A percentile compares a stretch with the other conserved stretches of the same genome.
Evolutionary conservation across 176 grass and related monocot species (phyloP).

Genomic region (Sorghum bicolor): Sorghum_bicolor_NCBIv3 NC_012875.2:39417501-39418000

Average conservation of each 20-base stretch:
- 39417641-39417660: neutral
- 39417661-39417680: constrained; percentile 11
- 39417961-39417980: constrained; percentile 48
- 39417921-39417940: constrained; percentile 6
- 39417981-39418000: constrained; percentile 24
- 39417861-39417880: constrained; percentile 79
- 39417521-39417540: neutral
- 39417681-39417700: constrained; percentile 25
- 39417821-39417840: constrained; percentile 64
- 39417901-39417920: constrained; percentile 50
- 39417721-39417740: neutral
- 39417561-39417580: neutral
- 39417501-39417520: neutral
- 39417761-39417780: neutral
- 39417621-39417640: neutral
- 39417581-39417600: constrained; percentile 8
- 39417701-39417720: constrained; percentile 17
- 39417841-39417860: constrained; percentile 49
- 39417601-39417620: constrained; percentile 31
- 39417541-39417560: constrained; percentile 1
- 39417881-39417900: constrained; percentile 67
- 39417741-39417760: neutral
- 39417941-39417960: constrained; percentile 14
- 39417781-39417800: constrained; percentile 60
- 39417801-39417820: constrained; percentile 76